Conservation (phyloP, 352 stramenopile genomes). For the Phytopythium montanum region DNA sequence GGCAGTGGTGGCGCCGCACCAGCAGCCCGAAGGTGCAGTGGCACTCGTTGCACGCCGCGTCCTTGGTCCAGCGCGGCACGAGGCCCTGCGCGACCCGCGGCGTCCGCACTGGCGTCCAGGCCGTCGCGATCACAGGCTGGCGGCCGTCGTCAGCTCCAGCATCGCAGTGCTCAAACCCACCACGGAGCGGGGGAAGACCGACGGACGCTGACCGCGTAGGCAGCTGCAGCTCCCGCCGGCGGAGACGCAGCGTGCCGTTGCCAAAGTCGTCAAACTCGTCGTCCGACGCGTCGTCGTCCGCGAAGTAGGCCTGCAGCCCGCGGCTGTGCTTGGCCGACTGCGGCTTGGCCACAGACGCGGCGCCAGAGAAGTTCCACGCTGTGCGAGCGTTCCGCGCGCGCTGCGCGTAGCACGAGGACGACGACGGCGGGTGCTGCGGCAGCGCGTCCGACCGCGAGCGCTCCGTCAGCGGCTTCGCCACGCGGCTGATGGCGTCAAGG, state of each 20-base stretch:
- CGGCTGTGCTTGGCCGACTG: constrained; percentile 9
- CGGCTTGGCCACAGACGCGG: constrained; percentile 5
- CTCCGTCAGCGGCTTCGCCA: not conserved
- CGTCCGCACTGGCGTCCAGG: constrained; percentile 11
- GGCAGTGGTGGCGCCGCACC: constrained; percentile 77
- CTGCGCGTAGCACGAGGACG: constrained; percentile 3
- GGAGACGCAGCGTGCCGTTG: not conserved
- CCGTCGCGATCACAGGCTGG: not conserved
- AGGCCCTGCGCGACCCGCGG: not conserved
- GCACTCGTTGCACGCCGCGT: constrained; percentile 62
- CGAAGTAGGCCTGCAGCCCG: constrained; percentile 20
- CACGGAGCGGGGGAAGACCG: constrained; percentile 18
- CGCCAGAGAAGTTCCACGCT: constrained; percentile 6
- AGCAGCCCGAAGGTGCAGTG: constrained; percentile 68
- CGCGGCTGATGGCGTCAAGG: constrained; percentile 1
- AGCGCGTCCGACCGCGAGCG: not conserved
- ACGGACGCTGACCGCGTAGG: constrained; percentile 32
- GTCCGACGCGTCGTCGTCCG: constrained; percentile 24
- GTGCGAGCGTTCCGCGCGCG: constrained; percentile 1
- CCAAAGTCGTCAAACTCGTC: constrained; percentile 23
- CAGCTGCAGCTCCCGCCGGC: not conserved
- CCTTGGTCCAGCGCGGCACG: constrained; percentile 71
- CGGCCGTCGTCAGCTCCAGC: not conserved
- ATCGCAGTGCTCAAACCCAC: not conserved
- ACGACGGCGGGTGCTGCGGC: not conserved